Percentiles rank a stretch among this genome's conserved stretches.
Evolutionary conservation across 1,284 basidiomycete species (phyloP).

Genomic region (Coniophora puteana): DNA sequence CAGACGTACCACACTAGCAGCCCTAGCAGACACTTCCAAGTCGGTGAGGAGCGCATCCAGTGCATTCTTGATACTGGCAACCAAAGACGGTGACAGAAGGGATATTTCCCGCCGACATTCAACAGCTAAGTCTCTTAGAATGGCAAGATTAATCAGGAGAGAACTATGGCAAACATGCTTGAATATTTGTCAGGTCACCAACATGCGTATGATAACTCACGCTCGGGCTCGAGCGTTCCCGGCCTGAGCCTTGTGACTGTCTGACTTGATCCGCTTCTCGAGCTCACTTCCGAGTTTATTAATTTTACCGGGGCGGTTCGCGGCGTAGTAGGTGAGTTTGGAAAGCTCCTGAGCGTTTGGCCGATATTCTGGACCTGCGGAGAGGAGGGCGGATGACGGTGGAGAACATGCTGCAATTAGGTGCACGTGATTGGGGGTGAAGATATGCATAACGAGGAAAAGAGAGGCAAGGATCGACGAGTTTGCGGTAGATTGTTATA

Average conservation of each 20-base stretch:
- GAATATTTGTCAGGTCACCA: constrained; percentile 1
- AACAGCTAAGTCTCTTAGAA: constrained; percentile 81
- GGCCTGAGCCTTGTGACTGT: constrained; percentile 64
- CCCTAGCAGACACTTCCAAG: constrained; percentile 81
- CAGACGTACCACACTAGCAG: constrained; percentile 73
- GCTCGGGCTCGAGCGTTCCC: constrained; percentile 79
- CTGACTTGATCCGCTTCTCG: constrained; percentile 70
- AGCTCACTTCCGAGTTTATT: constrained; percentile 83
- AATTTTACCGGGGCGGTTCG: constrained; percentile 87
- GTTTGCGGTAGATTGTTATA: too few relatives aligned
- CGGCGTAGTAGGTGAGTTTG: constrained; percentile 89
- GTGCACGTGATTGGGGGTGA: constrained; percentile 82
- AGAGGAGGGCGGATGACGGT: constrained; percentile 70
- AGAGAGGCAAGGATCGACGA: neutral
- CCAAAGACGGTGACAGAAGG: constrained; percentile 76
- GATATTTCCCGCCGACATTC: constrained; percentile 89
- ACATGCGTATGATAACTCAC: constrained; percentile 42
- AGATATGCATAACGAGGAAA: constrained; percentile 58
- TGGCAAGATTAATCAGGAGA: constrained; percentile 84
- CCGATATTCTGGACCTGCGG: constrained; percentile 76
- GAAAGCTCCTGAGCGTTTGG: constrained; percentile 91
- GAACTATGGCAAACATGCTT: constrained; percentile 43
- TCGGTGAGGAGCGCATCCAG: constrained; percentile 67
- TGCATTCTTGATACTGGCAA: constrained; percentile 69
- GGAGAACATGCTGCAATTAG: constrained; percentile 93